Base-by-base conservation (phyloP, 805 yeast genomes). In the Barnettozyma wickerhamii region DNA sequence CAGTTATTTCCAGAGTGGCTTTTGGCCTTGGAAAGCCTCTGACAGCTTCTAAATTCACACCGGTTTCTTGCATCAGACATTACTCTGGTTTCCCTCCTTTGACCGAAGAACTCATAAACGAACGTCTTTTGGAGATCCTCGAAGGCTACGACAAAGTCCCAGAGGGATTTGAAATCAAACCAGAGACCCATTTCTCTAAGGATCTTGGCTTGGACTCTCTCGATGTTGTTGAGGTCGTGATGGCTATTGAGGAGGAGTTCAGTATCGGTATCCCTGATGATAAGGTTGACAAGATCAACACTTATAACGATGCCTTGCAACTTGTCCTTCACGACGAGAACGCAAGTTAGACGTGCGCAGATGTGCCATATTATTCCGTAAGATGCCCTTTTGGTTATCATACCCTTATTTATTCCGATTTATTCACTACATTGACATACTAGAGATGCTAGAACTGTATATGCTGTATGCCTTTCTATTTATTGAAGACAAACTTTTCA, bases 261-360 rank as follows among this genome's bases (percentile, higher is more conserved):
- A 75, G 74, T 52, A 68, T 75, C 59, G 80, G 75, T 30, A 81
- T 83, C 57, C 85, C 91, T 27, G 95, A 85, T 67, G 78, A 81
- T 59, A 81, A 83, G 55, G 88, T 95, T 40, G 95, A 88, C 60
- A 84, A 81, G 60, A 82, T 88, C 65, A 83, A 81, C 68, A 84
- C 95, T 36, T 87, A 88, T 48, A 83, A 84, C 52, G 91, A 87
- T 68, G 95, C 95, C 42, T 74, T 85, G 51, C 82, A 85, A 55
- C 81, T 84, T 68, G 84, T 88, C 53, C 69, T 41, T 17, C 48
- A 42, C 33, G 43, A 52, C 28, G 54, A 55, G 35, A 26, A 51
- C 24, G 53, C 60, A 33, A 49, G 48, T 31, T 55, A 14, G 31
- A 18, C 4, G 3, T 7, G 10, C n/a, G n/a, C n/a, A n/a, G n/a